Percentiles rank a stretch among this genome's conserved stretches.
Conservation (phyloP, 805 yeast species). For the Sungouiozyma ichnusensis region DNA sequence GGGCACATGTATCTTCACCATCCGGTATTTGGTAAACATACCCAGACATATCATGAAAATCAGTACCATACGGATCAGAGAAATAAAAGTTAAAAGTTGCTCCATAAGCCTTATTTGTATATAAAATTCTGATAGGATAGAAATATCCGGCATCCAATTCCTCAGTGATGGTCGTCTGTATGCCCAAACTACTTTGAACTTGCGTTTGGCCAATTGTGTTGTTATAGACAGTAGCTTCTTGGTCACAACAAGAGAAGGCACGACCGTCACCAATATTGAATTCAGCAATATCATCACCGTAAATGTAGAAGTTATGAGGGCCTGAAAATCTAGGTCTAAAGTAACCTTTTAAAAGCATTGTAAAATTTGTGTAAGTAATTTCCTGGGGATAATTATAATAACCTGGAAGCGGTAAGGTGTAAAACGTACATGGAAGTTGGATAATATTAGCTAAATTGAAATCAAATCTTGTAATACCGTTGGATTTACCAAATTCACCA, state of each 20-base stretch:
- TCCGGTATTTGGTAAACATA: not conserved
- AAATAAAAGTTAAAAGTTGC: not conserved
- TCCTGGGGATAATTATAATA: not conserved
- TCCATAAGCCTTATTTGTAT: not conserved
- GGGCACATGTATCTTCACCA: not conserved
- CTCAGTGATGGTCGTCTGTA: not conserved
- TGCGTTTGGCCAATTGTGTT: not conserved
- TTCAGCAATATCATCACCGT: not conserved
- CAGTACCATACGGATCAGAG: not conserved
- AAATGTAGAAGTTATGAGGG: not conserved
- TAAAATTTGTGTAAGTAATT: not conserved
- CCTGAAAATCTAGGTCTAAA: not conserved
- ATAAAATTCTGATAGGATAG: not conserved
- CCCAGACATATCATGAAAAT: not conserved
- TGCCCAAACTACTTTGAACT: not conserved
- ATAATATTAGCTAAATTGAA: not conserved
- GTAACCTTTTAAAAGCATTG: not conserved
- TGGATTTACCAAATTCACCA: not conserved
- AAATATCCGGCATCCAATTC: not conserved
- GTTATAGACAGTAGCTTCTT: not conserved
- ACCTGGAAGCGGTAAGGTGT: not conserved
- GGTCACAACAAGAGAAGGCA: not conserved
- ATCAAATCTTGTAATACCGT: not conserved
- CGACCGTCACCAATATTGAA: not conserved
- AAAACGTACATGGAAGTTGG: not conserved